Conservation (phyloP, 2,329 filamentous ascomycete species). For the Zymoseptoria brevis region DNA sequence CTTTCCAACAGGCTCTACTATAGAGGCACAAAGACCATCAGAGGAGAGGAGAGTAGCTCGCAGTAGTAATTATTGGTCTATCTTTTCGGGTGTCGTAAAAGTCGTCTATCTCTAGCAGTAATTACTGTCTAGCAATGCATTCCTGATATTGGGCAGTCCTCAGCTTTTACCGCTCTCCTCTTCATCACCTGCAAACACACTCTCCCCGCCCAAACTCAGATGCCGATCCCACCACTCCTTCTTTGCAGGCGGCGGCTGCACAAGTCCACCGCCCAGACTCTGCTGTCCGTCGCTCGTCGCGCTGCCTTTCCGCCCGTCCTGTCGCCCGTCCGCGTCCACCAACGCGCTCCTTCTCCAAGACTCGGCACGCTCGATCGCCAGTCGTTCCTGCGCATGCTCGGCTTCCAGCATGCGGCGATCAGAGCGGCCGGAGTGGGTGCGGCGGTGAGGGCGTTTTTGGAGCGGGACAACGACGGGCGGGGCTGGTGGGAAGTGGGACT, state of each 20-base stretch:
- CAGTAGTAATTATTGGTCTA: background rate
- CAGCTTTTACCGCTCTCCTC: background rate
- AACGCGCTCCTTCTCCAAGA: conserved; percentile 6
- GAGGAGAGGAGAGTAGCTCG: background rate
- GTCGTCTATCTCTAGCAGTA: background rate
- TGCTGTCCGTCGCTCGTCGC: conserved; percentile 3
- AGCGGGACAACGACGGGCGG: background rate
- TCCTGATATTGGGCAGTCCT: background rate
- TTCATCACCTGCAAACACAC: conserved; percentile 1
- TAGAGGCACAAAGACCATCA: too few species aligned
- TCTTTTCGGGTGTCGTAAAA: background rate
- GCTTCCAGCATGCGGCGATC: conserved; percentile 28
- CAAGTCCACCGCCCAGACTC: background rate
- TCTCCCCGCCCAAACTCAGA: conserved; percentile 12
- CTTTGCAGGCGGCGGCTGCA: conserved; percentile 3
- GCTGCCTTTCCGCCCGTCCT: conserved; percentile 16
- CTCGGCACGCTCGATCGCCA: conserved; percentile 33
- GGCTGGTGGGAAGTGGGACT: background rate
- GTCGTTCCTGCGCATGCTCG: conserved; percentile 31
- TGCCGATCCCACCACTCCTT: conserved; percentile 26
- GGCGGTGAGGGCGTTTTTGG: conserved; percentile 12
- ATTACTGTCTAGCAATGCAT: background rate
- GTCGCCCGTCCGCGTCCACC: background rate
- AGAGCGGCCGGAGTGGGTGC: conserved; percentile 24
- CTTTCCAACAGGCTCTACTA: too few species aligned